Conservation (phyloP, 129 eudicot species). For the Tanacetum coccineum region DNA sequence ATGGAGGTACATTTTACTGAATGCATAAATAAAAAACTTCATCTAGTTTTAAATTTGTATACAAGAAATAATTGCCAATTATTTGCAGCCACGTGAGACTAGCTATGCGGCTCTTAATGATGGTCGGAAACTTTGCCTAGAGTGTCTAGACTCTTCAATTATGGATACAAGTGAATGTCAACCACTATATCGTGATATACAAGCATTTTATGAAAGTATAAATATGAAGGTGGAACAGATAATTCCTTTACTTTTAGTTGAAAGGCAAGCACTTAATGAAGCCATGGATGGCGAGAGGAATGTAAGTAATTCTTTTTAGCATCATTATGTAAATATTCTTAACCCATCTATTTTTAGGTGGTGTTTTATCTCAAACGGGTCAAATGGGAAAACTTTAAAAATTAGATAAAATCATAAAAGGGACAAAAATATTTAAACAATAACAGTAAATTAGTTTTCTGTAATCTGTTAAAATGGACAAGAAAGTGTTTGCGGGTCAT, state of each 20-base stretch:
- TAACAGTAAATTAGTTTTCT: background rate
- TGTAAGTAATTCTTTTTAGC: slow-evolving; percentile 41
- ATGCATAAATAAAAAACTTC: background rate
- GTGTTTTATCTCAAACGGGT: background rate
- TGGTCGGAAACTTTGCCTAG: slow-evolving; percentile 82
- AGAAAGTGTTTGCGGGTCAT: background rate
- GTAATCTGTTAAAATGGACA: background rate
- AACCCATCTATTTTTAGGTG: background rate
- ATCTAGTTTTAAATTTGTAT: background rate
- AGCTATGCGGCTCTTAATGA: slow-evolving; percentile 65
- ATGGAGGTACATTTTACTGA: slow-evolving; percentile 60
- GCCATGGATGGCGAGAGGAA: slow-evolving; percentile 86
- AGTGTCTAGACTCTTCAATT: slow-evolving; percentile 76
- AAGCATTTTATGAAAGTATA: slow-evolving; percentile 69
- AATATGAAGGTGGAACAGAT: slow-evolving; percentile 81
- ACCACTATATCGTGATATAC: slow-evolving; percentile 76
- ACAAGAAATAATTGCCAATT: slow-evolving; percentile 5
- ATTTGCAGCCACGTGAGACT: slow-evolving; percentile 60
- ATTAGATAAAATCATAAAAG: no score
- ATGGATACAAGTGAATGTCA: slow-evolving; percentile 76
- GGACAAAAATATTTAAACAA: background rate
- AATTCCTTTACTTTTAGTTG: slow-evolving; percentile 82
- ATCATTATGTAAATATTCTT: slow-evolving; percentile 3
- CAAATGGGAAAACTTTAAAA: background rate
- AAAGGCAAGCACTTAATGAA: slow-evolving; percentile 78